These are phyloP conservation scores for Rhodotorula sp. DNA, from an alignment of 1,284 basidiomycete species.

Conservation along the genomic window DNA sequence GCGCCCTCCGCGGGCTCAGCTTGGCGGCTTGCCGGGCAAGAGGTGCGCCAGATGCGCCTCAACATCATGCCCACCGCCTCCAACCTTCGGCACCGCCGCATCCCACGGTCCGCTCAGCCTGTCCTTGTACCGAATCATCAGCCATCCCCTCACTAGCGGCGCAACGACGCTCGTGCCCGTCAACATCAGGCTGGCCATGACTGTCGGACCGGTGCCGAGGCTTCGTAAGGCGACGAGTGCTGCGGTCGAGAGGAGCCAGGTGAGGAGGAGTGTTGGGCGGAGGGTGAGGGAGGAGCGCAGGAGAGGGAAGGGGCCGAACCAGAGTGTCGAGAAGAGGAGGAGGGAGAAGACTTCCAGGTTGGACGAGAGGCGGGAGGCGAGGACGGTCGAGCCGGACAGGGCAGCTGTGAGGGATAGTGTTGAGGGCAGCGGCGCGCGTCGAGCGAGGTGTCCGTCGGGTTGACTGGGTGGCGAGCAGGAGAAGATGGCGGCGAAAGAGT, in stretches of 20 bases:
- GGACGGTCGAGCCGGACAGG: conserved; percentile 86
- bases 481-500: conserved; percentile 52
- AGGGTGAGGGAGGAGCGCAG: conserved; percentile 77
- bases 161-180: conserved; percentile 62
- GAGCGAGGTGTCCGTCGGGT: conserved; percentile 13
- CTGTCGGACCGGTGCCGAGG: conserved; percentile 51
- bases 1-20: too few relatives aligned
- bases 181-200: conserved; percentile 21
- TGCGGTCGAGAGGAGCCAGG: conserved; percentile 50
- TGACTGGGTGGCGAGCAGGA: neutral
- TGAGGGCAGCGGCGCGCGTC: conserved; percentile 60
- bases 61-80: neutral
- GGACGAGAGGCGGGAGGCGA: conserved; percentile 81
- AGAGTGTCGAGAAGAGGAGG: conserved; percentile 77
- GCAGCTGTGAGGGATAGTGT: conserved; percentile 93
- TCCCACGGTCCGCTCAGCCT: conserved; percentile 58
- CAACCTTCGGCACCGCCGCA: conserved; percentile 7
- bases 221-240: conserved; percentile 56
- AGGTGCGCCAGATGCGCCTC: neutral
- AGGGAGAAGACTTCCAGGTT: conserved; percentile 87
- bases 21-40: too few relatives aligned
- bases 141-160: conserved; percentile 54
- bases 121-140: conserved; percentile 50
- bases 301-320: conserved; percentile 81
- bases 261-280: conserved; percentile 62